Evolutionary conservation across 306 rosid species (phyloP).

Genomic region (Sphenostylis stenocarpa): DNA sequence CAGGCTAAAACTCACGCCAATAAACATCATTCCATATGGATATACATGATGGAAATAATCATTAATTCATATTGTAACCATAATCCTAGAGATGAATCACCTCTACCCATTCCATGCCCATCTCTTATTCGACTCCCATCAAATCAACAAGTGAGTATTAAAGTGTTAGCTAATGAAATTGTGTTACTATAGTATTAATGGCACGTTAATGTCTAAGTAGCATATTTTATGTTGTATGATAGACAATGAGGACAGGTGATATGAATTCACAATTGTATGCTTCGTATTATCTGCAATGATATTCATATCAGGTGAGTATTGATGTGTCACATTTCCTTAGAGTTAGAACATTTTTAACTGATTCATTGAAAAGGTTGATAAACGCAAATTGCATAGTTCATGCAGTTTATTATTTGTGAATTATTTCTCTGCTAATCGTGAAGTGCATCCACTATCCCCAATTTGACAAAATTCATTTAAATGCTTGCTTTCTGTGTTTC

Average conservation of each 20-base stretch:
- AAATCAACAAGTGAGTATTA: neutral
- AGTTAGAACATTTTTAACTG: neutral
- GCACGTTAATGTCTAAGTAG: conserved; percentile 16
- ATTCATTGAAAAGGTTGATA: conserved; percentile 5
- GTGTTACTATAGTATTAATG: neutral
- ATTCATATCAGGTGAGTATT: neutral
- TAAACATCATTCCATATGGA: neutral
- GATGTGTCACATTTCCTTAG: neutral
- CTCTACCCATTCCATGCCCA: neutral
- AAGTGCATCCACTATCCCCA: conserved; percentile 14
- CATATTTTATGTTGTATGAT: neutral
- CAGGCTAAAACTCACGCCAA: neutral
- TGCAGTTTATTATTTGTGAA: neutral
- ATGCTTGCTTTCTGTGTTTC: conserved; percentile 26
- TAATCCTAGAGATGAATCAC: neutral
- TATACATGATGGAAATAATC: neutral
- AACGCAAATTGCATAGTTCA: neutral
- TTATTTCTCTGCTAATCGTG: neutral
- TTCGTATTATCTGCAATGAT: too few species aligned
- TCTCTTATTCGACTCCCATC: neutral
- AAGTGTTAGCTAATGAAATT: neutral
- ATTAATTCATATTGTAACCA: neutral
- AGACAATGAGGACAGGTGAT: neutral
- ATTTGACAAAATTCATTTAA: conserved; percentile 4
- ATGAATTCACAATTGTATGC: neutral